Conservation (phyloP, 148 eudicot genomes). For the Simmondsia chinensis region DNA sequence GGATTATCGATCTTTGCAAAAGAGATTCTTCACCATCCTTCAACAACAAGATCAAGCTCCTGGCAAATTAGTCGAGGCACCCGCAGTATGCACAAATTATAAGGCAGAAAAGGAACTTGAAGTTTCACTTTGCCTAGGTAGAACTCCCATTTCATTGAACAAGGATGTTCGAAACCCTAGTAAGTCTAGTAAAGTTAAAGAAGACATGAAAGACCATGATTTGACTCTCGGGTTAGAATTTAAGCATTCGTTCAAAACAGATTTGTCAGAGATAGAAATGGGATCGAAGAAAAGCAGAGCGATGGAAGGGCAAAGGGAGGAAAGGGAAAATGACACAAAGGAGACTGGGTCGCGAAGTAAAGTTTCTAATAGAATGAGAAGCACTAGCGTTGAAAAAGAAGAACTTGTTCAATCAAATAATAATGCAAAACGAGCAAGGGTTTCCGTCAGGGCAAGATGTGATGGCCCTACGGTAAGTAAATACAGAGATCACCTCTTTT, state of each 20-base stretch:
- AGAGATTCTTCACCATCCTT: conserved; percentile 22
- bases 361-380: conserved; percentile 27
- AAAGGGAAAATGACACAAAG: conserved; percentile 25
- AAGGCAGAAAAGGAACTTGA: conserved; percentile 34
- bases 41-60: conserved; percentile 21
- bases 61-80: conserved; percentile 2
- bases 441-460: conserved; percentile 79
- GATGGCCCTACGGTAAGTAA: conserved; percentile 65
- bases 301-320: too few relatives aligned
- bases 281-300: too few relatives aligned
- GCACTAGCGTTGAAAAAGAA: conserved; percentile 24
- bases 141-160: conserved; percentile 14
- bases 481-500: background rate
- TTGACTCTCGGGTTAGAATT: conserved; percentile 31
- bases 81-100: conserved; percentile 1
- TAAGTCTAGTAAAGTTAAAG: conserved; percentile 14
- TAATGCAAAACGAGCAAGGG: conserved; percentile 69
- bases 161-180: conserved; percentile 12
- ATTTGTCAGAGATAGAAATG: conserved; percentile 18
- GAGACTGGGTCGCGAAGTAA: conserved; percentile 45
- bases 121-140: conserved; percentile 55
- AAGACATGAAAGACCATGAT: conserved; percentile 12
- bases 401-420: conserved; percentile 25
- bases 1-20: conserved; percentile 47
- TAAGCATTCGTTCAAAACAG: conserved; percentile 9